Percentiles rank a stretch among this genome's conserved stretches.
phyloP scores from a whole-genome alignment of 768 basidiomycete genomes.

The Leccinum subgranulosum region DNA sequence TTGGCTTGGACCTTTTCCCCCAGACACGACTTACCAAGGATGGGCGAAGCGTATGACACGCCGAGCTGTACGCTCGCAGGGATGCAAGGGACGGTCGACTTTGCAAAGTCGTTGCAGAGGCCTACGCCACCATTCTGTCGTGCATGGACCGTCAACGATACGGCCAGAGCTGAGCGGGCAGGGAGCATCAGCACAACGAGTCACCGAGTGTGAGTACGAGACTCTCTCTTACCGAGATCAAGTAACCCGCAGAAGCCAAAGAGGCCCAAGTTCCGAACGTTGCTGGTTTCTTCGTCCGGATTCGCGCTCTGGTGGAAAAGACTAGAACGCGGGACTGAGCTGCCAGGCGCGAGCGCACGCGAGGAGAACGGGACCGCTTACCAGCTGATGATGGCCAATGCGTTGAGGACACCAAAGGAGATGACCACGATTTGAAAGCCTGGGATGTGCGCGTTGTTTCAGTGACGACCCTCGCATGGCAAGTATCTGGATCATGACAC shows the following conservation, averaged over 20 bases:
- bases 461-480: neutral
- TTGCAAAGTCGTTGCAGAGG: slow-evolving; percentile 32
- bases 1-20: neutral
- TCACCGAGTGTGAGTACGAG: neutral
- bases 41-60: slow-evolving; percentile 28
- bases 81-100: slow-evolving; percentile 18
- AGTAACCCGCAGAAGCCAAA: slow-evolving; percentile 22
- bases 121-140: slow-evolving; percentile 13
- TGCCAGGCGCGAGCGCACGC: neutral
- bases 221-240: slow-evolving; percentile 14
- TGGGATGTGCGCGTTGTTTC: slow-evolving; percentile 4
- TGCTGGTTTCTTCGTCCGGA: slow-evolving; percentile 18
- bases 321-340: slow-evolving; percentile 5
- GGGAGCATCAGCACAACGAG: neutral
- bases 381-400: slow-evolving; percentile 17
- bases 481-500: neutral
- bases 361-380: slow-evolving; percentile 3
- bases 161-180: slow-evolving; percentile 11
- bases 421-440: slow-evolving; percentile 21
- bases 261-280: slow-evolving; percentile 21
- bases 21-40: slow-evolving; percentile 24
- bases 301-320: slow-evolving; percentile 9
- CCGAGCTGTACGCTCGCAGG: slow-evolving; percentile 23
- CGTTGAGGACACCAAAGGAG: slow-evolving; percentile 10
- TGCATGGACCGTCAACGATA: slow-evolving; percentile 29